A percentile compares a stretch with the other conserved stretches of the same genome.
phyloP scores from a whole-genome alignment of 495 filamentous ascomycete species.

The Hypomontagnella submonticulosa region DNA sequence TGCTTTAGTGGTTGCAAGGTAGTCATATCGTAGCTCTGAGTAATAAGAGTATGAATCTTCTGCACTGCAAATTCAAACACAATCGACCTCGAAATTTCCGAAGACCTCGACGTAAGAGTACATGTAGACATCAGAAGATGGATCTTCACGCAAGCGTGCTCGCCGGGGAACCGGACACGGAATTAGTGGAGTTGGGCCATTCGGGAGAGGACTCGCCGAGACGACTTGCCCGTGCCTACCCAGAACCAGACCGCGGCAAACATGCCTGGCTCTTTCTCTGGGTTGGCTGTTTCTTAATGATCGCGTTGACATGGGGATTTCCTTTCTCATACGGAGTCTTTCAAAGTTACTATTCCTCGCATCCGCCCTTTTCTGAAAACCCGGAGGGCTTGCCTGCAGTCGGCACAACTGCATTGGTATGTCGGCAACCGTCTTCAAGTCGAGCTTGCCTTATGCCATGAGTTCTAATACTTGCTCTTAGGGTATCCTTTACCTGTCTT shows the following conservation, averaged over 20 bases:
- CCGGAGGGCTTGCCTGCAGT: constrained; percentile 54
- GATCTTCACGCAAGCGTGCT: background rate
- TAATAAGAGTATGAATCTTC: background rate
- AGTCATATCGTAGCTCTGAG: background rate
- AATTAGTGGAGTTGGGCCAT: constrained; percentile 17
- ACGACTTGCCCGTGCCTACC: constrained; percentile 18
- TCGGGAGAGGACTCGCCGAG: constrained; percentile 7
- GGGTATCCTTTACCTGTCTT: constrained; percentile 63
- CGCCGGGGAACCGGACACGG: constrained; percentile 12
- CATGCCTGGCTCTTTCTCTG: constrained; percentile 73
- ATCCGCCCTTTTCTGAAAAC: constrained; percentile 54
- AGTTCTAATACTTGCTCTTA: constrained; percentile 7
- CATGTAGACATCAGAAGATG: background rate
- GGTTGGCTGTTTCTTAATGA: constrained; percentile 69
- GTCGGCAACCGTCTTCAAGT: background rate
- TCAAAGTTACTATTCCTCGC: constrained; percentile 58
- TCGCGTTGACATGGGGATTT: constrained; percentile 76
- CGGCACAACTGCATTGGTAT: constrained; percentile 56
- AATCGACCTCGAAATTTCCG: background rate
- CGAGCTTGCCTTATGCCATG: background rate
- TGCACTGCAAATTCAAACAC: background rate
- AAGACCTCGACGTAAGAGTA: background rate
- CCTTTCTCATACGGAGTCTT: constrained; percentile 68
- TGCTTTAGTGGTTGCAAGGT: constrained; percentile 1
- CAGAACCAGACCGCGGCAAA: constrained; percentile 64